These are phyloP conservation scores for Cyberlindnera euphorbiae DNA, from an alignment of 805 yeast species.

Conservation along the genomic window DNA sequence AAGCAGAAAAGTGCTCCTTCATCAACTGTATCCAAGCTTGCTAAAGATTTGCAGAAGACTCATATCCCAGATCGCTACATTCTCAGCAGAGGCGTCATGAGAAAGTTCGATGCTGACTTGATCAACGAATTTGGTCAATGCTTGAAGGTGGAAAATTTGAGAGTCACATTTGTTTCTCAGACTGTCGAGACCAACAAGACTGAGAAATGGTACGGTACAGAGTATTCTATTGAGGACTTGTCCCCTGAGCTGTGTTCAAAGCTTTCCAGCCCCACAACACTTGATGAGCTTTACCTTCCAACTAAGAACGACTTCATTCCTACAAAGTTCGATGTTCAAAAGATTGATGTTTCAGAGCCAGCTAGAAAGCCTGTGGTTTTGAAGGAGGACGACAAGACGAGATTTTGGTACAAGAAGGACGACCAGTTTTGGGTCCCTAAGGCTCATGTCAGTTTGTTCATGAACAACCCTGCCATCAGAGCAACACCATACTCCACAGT, in stretches of 20 bases:
- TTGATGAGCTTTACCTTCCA: slow-evolving; percentile 53
- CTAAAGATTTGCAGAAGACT: slow-evolving; percentile 53
- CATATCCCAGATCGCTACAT: slow-evolving; percentile 60
- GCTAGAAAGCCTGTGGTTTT: slow-evolving; percentile 58
- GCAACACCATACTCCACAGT: slow-evolving; percentile 55
- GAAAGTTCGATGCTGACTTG: slow-evolving; percentile 52
- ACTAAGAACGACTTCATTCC: slow-evolving; percentile 78
- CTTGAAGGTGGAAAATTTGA: slow-evolving; percentile 56
- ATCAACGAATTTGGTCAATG: slow-evolving; percentile 45
- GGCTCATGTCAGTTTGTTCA: slow-evolving; percentile 59
- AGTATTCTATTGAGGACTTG: slow-evolving; percentile 50
- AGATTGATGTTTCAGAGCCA: slow-evolving; percentile 32
- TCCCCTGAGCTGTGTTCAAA: slow-evolving; percentile 33
- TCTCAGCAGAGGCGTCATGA: slow-evolving; percentile 51
- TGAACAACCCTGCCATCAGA: slow-evolving; percentile 61
- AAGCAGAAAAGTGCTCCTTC: slow-evolving; percentile 73
- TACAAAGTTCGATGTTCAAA: slow-evolving; percentile 61
- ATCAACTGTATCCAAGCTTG: slow-evolving; percentile 64
- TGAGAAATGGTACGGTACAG: slow-evolving; percentile 92
- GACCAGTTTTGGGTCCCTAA: slow-evolving; percentile 88
- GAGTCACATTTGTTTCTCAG: slow-evolving; percentile 50
- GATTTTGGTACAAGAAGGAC: slow-evolving; percentile 86
- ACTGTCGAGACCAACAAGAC: slow-evolving; percentile 43
- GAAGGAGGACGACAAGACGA: slow-evolving; percentile 42
- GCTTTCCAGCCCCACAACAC: slow-evolving; percentile 29